A percentile compares a stretch with the other conserved stretches of the same genome.
phyloP scores from a whole-genome alignment of 1,284 basidiomycete genomes.

The Coniferiporia weirii region DNA sequence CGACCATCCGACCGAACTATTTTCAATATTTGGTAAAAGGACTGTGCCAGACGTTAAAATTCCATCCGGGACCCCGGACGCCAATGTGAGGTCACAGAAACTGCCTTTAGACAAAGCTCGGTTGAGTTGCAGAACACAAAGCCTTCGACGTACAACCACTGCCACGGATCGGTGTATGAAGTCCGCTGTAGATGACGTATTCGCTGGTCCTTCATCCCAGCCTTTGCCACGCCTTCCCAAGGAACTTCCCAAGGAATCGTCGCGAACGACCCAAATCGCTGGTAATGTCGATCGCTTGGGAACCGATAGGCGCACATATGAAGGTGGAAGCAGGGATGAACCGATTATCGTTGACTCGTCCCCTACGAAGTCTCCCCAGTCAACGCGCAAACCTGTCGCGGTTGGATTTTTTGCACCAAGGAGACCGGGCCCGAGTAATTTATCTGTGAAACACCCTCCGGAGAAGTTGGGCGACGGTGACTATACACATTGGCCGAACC shows the following conservation, averaged over 20 bases:
- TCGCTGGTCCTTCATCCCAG: slow-evolving; percentile 7
- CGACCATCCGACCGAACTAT: neutral
- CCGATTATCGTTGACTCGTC: slow-evolving; percentile 44
- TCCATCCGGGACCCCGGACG: neutral
- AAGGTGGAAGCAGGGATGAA: slow-evolving; percentile 30
- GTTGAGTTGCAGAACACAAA: neutral
- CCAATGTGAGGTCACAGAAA: neutral
- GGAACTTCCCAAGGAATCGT: neutral
- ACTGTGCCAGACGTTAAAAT: neutral
- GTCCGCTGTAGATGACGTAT: neutral
- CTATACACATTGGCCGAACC: slow-evolving; percentile 44
- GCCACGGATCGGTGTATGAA: neutral
- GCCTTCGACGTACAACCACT: neutral
- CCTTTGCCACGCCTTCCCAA: neutral
- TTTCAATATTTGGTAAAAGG: slow-evolving; percentile 6
- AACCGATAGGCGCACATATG: neutral
- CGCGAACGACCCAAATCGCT: neutral
- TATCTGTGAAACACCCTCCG: neutral
- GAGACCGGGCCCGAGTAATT: neutral
- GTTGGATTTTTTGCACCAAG: slow-evolving; percentile 15
- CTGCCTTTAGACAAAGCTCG: neutral
- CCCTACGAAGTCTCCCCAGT: slow-evolving; percentile 23
- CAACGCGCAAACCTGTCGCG: neutral
- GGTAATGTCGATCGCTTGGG: neutral
- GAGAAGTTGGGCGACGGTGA: slow-evolving; percentile 17